These are phyloP conservation scores for Fusarium sp. DNA, from an alignment of 2,329 filamentous ascomycete species.

Conservation along the genomic window DNA sequence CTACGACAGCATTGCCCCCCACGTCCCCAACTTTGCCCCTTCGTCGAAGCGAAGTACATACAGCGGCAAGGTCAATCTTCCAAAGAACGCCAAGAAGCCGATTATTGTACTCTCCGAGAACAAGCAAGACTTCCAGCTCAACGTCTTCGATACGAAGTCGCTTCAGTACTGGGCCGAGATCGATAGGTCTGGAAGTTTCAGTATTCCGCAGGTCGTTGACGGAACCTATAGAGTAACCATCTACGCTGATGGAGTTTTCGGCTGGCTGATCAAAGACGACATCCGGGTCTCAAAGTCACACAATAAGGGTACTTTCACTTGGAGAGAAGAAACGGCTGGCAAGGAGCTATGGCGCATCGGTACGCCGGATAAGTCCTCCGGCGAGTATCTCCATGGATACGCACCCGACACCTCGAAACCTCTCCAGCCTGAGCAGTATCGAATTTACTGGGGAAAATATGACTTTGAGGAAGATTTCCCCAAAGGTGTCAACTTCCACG, in stretches of 20 bases:
- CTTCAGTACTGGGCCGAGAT: slow-evolving; percentile 73
- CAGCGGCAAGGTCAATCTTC: slow-evolving; percentile 35
- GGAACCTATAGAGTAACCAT: slow-evolving; percentile 37
- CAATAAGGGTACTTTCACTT: slow-evolving; percentile 10
- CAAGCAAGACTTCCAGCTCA: slow-evolving; percentile 48
- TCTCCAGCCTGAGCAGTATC: slow-evolving; percentile 66
- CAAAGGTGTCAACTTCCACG: slow-evolving; percentile 66
- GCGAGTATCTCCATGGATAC: slow-evolving; percentile 71
- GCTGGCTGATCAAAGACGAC: slow-evolving; percentile 39
- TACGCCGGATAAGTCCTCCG: slow-evolving; percentile 65
- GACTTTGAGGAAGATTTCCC: slow-evolving; percentile 71
- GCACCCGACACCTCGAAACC: slow-evolving; percentile 61
- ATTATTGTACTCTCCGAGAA: slow-evolving; percentile 64
- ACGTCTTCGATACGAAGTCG: slow-evolving; percentile 63
- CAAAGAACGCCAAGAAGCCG: slow-evolving; percentile 46
- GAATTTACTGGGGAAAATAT: slow-evolving; percentile 71
- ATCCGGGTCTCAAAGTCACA: slow-evolving; percentile 57
- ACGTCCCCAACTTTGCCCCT: slow-evolving; percentile 32
- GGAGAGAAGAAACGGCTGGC: slow-evolving; percentile 33
- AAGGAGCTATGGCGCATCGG: slow-evolving; percentile 38
- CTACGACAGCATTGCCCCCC: slow-evolving; percentile 31
- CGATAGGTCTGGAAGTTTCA: slow-evolving; percentile 55
- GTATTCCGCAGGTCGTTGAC: slow-evolving; percentile 32
- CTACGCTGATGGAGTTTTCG: slow-evolving; percentile 38
- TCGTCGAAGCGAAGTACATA: slow-evolving; percentile 22